A percentile compares a stretch with the other conserved stretches of the same genome.
Conservation (phyloP, 331 rosid genomes). For the Prunus yedoensis region DNA sequence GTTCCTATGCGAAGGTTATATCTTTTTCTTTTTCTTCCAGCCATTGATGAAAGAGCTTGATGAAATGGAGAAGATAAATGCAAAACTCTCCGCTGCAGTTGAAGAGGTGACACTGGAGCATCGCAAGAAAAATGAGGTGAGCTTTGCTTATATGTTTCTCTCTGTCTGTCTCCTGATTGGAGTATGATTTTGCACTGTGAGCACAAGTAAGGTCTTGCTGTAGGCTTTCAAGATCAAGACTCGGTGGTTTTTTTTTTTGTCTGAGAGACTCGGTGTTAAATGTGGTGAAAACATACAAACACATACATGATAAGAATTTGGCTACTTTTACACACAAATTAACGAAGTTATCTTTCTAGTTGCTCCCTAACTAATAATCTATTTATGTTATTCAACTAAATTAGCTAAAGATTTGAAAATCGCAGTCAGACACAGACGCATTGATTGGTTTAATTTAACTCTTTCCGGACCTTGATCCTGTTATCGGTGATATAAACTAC, state of each 20-base stretch:
- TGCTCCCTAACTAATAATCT: too few relatives aligned
- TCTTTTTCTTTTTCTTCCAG: constrained; percentile 31
- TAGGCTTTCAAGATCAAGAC: too few relatives aligned
- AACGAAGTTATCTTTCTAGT: background rate
- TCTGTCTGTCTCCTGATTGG: background rate
- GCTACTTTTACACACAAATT: too few relatives aligned
- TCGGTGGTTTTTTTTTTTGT: too few relatives aligned
- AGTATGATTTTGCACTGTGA: background rate
- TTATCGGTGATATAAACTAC: constrained; percentile 10
- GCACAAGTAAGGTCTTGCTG: background rate
- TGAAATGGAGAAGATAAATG: constrained; percentile 94
- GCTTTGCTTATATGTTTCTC: background rate
- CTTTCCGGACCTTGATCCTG: constrained; percentile 11
- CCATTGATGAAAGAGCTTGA: constrained; percentile 98
- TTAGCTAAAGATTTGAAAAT: background rate
- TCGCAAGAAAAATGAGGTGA: constrained; percentile 91
- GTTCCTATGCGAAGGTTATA: constrained; percentile 18
- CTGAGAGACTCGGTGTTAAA: background rate
- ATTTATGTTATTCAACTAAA: background rate
- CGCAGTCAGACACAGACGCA: background rate
- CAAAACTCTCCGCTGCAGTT: constrained; percentile 84
- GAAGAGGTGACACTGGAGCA: constrained; percentile 98
- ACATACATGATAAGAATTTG: too few relatives aligned
- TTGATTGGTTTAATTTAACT: background rate
- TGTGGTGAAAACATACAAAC: background rate